phyloP scores from a whole-genome alignment of 768 basidiomycete genomes.

The Boletellus ananas region DNA sequence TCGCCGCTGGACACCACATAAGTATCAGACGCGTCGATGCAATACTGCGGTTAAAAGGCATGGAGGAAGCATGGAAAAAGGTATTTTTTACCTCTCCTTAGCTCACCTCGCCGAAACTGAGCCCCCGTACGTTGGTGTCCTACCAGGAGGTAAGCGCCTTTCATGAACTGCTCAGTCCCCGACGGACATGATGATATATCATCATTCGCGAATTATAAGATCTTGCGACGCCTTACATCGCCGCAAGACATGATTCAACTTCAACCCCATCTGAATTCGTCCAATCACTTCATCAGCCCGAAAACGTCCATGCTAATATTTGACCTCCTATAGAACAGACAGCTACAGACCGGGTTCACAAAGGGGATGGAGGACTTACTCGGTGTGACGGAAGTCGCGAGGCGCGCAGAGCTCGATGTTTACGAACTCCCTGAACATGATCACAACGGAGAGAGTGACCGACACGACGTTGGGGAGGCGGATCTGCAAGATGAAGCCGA shows the following conservation, averaged over 20 bases:
- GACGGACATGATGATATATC: constrained; percentile 47
- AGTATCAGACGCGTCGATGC: constrained; percentile 81
- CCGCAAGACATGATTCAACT: constrained; percentile 56
- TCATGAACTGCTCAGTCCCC: neutral
- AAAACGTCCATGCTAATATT: neutral
- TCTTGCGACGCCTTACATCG: constrained; percentile 60
- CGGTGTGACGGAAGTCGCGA: constrained; percentile 42
- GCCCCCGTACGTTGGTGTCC: constrained; percentile 1
- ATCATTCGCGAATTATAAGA: constrained; percentile 74
- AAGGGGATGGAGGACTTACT: constrained; percentile 78
- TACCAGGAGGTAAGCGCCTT: constrained; percentile 39
- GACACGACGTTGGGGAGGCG: constrained; percentile 54
- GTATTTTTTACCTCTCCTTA: constrained; percentile 39
- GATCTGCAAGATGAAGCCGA: constrained; percentile 60
- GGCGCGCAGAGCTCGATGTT: constrained; percentile 8
- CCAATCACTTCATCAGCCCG: constrained; percentile 7
- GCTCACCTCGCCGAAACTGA: constrained; percentile 9
- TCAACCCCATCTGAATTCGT: constrained; percentile 67
- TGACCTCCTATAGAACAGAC: constrained; percentile 43
- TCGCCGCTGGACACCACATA: constrained; percentile 61
- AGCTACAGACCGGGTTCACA: constrained; percentile 75
- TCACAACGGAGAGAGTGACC: constrained; percentile 6
- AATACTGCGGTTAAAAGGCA: constrained; percentile 74
- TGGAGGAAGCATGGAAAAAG: constrained; percentile 71
- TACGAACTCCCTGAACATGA: constrained; percentile 7